Base-by-base conservation (phyloP, 257 asterid genomes). In the Phtheirospermum japonicum region DNA sequence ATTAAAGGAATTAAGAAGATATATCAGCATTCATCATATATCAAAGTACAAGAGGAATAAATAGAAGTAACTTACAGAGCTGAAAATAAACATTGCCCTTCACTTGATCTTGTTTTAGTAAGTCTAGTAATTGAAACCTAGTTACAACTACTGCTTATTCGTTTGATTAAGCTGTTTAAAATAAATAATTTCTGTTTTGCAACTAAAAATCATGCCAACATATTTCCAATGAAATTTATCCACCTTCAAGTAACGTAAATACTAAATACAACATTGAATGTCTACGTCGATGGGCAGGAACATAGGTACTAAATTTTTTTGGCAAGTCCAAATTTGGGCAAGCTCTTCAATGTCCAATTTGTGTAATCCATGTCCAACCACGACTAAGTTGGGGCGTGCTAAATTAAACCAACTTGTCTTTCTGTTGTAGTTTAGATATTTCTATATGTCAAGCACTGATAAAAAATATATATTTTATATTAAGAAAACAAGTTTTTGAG, bases 1-100 rank as follows among this genome's bases (percentile, higher is more conserved):
- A 36, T 36, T 0, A 49, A 33, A 57, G 50, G 34, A 65, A 54
- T 40, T 2, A 30, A 52, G 55, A 68, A 37, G 28, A 63, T 34
- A 20, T 17, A 46, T 1, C 1, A 32, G 30, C n/a, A n/a, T n/a
- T n/a, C n/a, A n/a, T n/a, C n/a, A n/a, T n/a, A n/a, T n/a, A n/a
- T n/a, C n/a, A n/a, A n/a, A n/a, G n/a, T n/a, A n/a, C n/a, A n/a
- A n/a, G n/a, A n/a, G n/a, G n/a, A n/a, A n/a, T n/a, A n/a, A n/a
- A n/a, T n/a, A n/a, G n/a, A n/a, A n/a, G n/a, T n/a, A n/a, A n/a
- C n/a, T n/a, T n/a, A n/a, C n/a, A n/a, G n/a, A n/a, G n/a, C n/a
- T n/a, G n/a, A n/a, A n/a, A n/a, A n/a, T n/a, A n/a, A n/a, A n/a
- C n/a, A n/a, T n/a, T n/a, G n/a, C n/a, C n/a, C n/a, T n/a, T n/a